Percentiles rank a stretch among this genome's conserved stretches.
These are phyloP conservation scores for Sporobolomyces pararoseus DNA, from an alignment of 768 basidiomycete genomes.

Conservation along the genomic window DNA sequence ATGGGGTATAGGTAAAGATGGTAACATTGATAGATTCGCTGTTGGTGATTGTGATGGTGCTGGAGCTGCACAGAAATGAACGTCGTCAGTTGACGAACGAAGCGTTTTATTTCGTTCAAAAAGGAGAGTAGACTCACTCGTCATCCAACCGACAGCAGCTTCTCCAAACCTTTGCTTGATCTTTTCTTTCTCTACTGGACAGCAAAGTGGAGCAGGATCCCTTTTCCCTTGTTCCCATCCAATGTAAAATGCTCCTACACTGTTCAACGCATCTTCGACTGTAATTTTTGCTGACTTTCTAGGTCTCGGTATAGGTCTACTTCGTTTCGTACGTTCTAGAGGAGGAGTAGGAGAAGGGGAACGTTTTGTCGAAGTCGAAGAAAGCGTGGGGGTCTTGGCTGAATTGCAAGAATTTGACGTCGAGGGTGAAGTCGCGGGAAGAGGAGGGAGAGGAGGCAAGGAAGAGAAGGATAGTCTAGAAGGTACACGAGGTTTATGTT, in stretches of 20 bases:
- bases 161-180: constrained; percentile 16
- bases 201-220: constrained; percentile 30
- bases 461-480: constrained; percentile 5
- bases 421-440: background rate
- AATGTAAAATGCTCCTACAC: constrained; percentile 28
- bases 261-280: background rate
- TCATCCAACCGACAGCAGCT: constrained; percentile 15
- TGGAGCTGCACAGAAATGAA: background rate
- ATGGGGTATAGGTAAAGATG: background rate
- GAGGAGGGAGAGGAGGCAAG: background rate
- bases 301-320: background rate
- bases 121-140: constrained; percentile 3
- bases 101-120: background rate
- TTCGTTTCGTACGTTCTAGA: background rate
- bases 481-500: constrained; percentile 7
- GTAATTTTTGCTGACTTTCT: background rate
- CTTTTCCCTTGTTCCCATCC: constrained; percentile 10
- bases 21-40: background rate
- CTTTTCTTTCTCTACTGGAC: constrained; percentile 8
- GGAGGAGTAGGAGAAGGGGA: background rate
- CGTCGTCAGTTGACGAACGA: background rate
- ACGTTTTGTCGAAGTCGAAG: background rate
- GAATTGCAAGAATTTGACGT: background rate
- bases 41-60: background rate
- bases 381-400: background rate